These are phyloP conservation scores for Xylaria intraflava DNA, from an alignment of 495 filamentous ascomycete genomes.

Conservation along the genomic window DNA sequence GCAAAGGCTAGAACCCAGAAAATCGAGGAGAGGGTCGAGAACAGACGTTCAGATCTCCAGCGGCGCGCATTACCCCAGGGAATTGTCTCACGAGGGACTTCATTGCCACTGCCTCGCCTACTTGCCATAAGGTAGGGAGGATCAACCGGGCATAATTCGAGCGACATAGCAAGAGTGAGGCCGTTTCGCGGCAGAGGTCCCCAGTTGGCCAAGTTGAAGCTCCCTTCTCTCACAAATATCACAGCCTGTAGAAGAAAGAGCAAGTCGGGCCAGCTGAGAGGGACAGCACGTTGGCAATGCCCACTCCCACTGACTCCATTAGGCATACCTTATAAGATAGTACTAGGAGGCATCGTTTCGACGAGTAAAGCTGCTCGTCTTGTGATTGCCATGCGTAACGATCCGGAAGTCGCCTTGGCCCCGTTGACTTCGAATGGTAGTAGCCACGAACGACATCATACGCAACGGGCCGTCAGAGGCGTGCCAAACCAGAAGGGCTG, in stretches of 20 bases:
- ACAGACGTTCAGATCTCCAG: neutral
- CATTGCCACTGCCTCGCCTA: neutral
- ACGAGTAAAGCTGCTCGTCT: too few species aligned
- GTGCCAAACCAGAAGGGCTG: too few species aligned
- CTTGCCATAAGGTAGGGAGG: neutral
- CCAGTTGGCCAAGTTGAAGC: neutral
- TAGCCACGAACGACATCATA: too few species aligned
- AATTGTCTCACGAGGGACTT: neutral
- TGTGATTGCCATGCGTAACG: too few species aligned
- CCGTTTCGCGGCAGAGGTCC: neutral
- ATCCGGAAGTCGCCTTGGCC: too few species aligned
- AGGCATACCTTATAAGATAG: too few species aligned
- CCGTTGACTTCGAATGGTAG: too few species aligned
- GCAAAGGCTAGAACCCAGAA: neutral
- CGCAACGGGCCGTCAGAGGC: too few species aligned
- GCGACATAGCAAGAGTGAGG: neutral
- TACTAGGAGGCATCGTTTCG: too few species aligned
- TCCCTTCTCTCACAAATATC: neutral
- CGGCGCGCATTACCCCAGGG: neutral
- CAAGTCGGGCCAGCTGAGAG: neutral
- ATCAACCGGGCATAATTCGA: neutral
- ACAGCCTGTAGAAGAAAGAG: neutral
- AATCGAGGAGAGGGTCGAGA: neutral
- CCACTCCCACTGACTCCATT: too few species aligned
- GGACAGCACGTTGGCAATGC: neutral